A percentile compares a stretch with the other conserved stretches of the same genome.
phyloP scores from a whole-genome alignment of 176 grass and related monocot species.

The Hsuehochloa calcarea region DNA sequence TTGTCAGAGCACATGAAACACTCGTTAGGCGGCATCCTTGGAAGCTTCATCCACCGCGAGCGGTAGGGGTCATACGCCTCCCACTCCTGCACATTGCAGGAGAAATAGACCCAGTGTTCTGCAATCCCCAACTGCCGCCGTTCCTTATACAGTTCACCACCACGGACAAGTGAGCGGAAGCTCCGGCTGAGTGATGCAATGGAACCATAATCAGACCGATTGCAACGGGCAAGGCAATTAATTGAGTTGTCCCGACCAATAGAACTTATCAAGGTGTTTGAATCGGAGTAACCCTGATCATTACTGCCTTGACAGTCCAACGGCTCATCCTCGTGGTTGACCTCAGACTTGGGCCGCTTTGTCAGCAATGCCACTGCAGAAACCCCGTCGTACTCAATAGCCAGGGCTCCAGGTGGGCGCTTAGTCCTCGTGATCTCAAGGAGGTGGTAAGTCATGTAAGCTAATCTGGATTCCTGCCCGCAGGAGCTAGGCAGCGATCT shows the following conservation, averaged over 20 bases:
- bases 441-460: conserved; percentile 87
- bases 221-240: conserved; percentile 72
- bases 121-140: conserved; percentile 63
- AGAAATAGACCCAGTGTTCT: conserved; percentile 98
- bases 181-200: conserved; percentile 65
- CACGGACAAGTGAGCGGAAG: conserved; percentile 66
- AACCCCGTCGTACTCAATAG: conserved; percentile 29
- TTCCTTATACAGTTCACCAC: conserved; percentile 72
- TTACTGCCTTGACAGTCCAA: conserved; percentile 48
- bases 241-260: conserved; percentile 88
- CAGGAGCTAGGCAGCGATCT: conserved; percentile 62
- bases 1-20: conserved; percentile 93
- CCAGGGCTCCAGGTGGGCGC: conserved; percentile 27
- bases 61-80: conserved; percentile 87
- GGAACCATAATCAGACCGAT: conserved; percentile 78
- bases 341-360: conserved; percentile 38
- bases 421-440: conserved; percentile 79
- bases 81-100: conserved; percentile 87
- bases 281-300: conserved; percentile 47
- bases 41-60: conserved; percentile 78
- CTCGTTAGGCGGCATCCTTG: conserved; percentile 87
- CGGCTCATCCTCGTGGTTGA: neutral
- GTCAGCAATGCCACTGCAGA: conserved; percentile 8
- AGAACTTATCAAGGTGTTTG: conserved; percentile 69
- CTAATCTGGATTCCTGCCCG: conserved; percentile 71